Base-by-base conservation (phyloP, 2,329 filamentous ascomycete species). In the Fusarium avenaceum region DNA sequence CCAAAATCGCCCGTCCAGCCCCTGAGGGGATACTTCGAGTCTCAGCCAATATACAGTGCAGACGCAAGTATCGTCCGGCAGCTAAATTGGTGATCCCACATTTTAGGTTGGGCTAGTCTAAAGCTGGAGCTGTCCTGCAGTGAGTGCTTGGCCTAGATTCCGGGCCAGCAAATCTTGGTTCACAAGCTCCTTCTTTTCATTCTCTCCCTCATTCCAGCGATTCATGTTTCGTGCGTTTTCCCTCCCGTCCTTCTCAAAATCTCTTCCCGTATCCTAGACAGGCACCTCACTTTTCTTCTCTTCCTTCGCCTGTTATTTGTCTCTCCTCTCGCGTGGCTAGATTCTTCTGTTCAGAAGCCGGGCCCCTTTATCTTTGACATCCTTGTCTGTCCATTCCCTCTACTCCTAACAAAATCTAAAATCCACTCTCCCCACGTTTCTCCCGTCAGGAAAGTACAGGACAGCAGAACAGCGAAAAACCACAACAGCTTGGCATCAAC, bases 21-120 rank as follows among this genome's bases (percentile, higher is more conserved):
- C 66, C 63, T 67, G 61, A 67, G 35, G 54, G 17, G 7, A 19
- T 70, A 70, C 67, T 30, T 58, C 7, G 6, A 3, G 3, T 6
- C 10, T 7, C 48, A 35, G 19, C 15, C 43, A 46, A 32, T 50
- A 26, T 39, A 51, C 28, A 24, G 38, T 26, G 33, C 5, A 7
- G 8, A 5, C 2, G 0, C 10, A 47, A 9, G 49, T 55, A 50
- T 26, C 20, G n/a, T 10, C 49, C 65, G 66, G 63, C 63, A 68
- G 63, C 63, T 67, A 65, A 70, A 70, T 70, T 70, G 67, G 59
- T 68, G 54, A 68, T 70, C 55, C 63, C 54, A 70, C 67, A 68
- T 54, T 60, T 66, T 64, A 64, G 42, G 52, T 52, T 59, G 50
- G 24, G 38, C 52, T 64, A 59, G 61, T 46, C 52, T 59, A 26